Evolutionary conservation across 2,329 filamentous ascomycete species (phyloP), one percentile per base, ranked within the genome.

Genomic region (Exophiala xenobiotica): DNA sequence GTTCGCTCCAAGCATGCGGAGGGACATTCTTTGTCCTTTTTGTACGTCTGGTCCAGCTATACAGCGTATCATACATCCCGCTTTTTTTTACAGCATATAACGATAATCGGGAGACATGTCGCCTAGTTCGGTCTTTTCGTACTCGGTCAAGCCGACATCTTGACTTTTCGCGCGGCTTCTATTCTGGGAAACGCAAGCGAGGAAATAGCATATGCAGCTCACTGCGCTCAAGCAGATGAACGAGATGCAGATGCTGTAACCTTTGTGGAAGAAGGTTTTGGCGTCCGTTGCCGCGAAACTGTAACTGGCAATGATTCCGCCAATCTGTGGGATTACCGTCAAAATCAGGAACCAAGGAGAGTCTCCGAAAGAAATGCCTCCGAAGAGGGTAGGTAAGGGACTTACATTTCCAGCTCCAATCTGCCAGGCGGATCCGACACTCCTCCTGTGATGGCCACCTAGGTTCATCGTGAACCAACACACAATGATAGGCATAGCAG

Each of bases 401-500:
- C 74, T 74, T 20, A 75, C 73, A 46, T 56, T 77, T 75, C 76
- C 75, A 50, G 75, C 73, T 0, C 70, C 73, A 14, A 78, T 68
- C 53, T 78, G 76, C 73, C 74, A 78, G 0, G 75, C 77, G 9
- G 64, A 66, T 0, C 76, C 76, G 0, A 79, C 71, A 4, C 71
- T 65, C 33, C 77, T 68, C 2, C 76, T 64, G 53, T 77, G 75
- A 51, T 79, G 77, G 1, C 75, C 74, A 9, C 75, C 72, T 1
- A 79, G 67, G 50, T 80, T 79, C 75, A 78, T 78, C 46, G 76
- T 77, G 66, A 77, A 78, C 75, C 76, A 79, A 57, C 77, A 79
- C 4, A 68, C 61, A 27, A 63, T 61, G n/a, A 62, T 55, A 5
- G 63, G 61, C 61, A 64, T 62, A 22, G 60, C 54, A 19, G 52